These are phyloP conservation scores for Artemisia tridentata DNA, from an alignment of 129 eudicot species.

Conservation along the genomic window DNA sequence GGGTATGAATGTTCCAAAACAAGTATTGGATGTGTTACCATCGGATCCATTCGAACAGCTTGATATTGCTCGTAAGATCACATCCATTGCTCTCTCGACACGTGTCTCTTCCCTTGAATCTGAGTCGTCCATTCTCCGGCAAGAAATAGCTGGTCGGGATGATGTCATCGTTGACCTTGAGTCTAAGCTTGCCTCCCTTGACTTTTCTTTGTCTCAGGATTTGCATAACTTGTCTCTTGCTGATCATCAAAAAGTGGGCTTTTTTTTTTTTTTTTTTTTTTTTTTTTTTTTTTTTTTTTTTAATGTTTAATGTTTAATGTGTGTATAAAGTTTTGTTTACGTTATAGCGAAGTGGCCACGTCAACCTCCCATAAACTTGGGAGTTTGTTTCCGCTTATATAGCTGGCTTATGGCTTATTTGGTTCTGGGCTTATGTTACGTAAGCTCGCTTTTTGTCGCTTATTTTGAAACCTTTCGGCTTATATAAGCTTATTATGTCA, in stretches of 20 bases:
- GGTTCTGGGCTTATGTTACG: too few relatives aligned
- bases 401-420: too few relatives aligned
- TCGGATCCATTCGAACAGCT: slow-evolving; percentile 92
- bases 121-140: slow-evolving; percentile 69
- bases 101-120: slow-evolving; percentile 85
- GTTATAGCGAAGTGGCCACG: not conserved
- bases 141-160: slow-evolving; percentile 59
- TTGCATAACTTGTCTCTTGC: slow-evolving; percentile 48
- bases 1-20: too few relatives aligned
- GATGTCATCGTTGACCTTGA: slow-evolving; percentile 59
- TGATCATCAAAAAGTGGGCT: slow-evolving; percentile 56
- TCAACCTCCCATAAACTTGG: too few relatives aligned
- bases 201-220: slow-evolving; percentile 56
- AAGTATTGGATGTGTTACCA: slow-evolving; percentile 45
- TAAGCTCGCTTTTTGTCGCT: too few relatives aligned
- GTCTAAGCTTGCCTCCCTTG: slow-evolving; percentile 65
- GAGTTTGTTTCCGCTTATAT: too few relatives aligned
- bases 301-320: too few relatives aligned
- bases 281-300: too few relatives aligned
- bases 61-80: slow-evolving; percentile 90
- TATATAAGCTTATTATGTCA: too few relatives aligned
- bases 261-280: not conserved
- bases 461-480: too few relatives aligned
- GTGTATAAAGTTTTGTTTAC: too few relatives aligned
- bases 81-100: slow-evolving; percentile 91